Percentiles rank a stretch among this genome's conserved stretches.
Conservation (phyloP, 495 filamentous ascomycete genomes). For the Xylaria grammica region DNA sequence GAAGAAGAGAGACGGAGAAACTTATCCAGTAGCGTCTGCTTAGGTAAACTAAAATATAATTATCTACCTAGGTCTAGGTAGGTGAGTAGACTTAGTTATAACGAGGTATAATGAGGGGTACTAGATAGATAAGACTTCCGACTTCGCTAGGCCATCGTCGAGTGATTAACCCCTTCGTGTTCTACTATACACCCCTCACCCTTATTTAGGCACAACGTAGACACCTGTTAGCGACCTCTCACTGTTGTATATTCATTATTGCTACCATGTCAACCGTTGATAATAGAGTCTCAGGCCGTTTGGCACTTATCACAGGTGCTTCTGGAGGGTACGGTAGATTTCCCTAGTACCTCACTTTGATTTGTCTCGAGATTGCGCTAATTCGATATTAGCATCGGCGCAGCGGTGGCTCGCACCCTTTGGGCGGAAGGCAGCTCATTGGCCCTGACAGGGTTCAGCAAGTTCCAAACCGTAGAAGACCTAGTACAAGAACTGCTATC, state of each 20-base stretch:
- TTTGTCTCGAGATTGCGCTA: conserved; percentile 17
- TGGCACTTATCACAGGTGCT: conserved; percentile 69
- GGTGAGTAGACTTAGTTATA: not conserved
- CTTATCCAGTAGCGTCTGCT: not conserved
- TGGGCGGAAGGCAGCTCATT: conserved; percentile 59
- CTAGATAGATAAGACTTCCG: not conserved
- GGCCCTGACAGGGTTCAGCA: conserved; percentile 66
- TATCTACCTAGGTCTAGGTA: not conserved
- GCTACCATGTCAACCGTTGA: conserved; percentile 36
- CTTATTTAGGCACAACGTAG: too few relatives aligned
- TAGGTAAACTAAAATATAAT: not conserved
- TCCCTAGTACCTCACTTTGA: not conserved
- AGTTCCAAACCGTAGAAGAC: conserved; percentile 49
- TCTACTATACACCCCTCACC: too few relatives aligned
- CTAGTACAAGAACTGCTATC: conserved; percentile 46
- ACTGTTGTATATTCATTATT: not conserved
- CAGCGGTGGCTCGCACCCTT: conserved; percentile 63
- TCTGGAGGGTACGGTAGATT: conserved; percentile 61
- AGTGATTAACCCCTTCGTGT: not conserved
- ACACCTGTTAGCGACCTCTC: not conserved
- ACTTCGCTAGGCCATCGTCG: not conserved
- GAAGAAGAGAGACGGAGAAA: not conserved
- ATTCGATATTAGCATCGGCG: conserved; percentile 58
- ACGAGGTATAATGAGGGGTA: not conserved
- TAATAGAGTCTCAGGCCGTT: conserved; percentile 61